Base-by-base conservation (phyloP, 495 filamentous ascomycete species). In the Trypethelium eluteriae region DNA sequence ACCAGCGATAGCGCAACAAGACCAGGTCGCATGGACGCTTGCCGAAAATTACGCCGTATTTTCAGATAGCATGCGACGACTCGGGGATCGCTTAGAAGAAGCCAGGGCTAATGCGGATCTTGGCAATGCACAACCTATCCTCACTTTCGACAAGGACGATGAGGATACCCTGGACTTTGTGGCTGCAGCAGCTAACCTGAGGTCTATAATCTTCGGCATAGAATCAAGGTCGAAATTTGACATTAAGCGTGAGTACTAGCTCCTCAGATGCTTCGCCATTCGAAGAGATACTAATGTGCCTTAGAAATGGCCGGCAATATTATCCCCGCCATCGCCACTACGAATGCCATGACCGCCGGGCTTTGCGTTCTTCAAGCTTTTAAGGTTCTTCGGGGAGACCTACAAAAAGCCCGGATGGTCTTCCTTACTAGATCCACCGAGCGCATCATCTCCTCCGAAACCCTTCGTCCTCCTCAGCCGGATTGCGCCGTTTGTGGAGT, bases 131-230 rank as follows among this genome's bases (percentile, higher is more conserved):
- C 72, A 82, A 4, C 84, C 88, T 0, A 84, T 90, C 38, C 84
- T 99, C 34, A 84, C 80, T 3, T 99, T 99, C 69, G 94, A 99
- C 80, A 99, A 99, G 76, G 94, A 99, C 73, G 94, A 99, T 73
- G 87, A 87, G 39, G 94, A 98, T 74, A 96, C 92, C 0, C 81
- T 99, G 12, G 93, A 98, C 72, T 98, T 99, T 72, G 95, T 99
- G 11, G 85, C 93, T 1, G 86, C 95, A 0, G 88, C 87, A 68
- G 92, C 93, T 3, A 98, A 98, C 69, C 79, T 99, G 44, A 84
- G 94, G 41, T 93, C 92, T 3, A 81, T 83, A 18, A 78, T 94
- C 11, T 99, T 98, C 72, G 89, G 86, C 59, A 95, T 99, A 62
- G 90, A 94, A 68, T 76, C 80, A 7, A 91, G 89, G 72, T 96